These are phyloP conservation scores for Galerina marginata DNA, from an alignment of 768 basidiomycete species.

Conservation along the genomic window DNA sequence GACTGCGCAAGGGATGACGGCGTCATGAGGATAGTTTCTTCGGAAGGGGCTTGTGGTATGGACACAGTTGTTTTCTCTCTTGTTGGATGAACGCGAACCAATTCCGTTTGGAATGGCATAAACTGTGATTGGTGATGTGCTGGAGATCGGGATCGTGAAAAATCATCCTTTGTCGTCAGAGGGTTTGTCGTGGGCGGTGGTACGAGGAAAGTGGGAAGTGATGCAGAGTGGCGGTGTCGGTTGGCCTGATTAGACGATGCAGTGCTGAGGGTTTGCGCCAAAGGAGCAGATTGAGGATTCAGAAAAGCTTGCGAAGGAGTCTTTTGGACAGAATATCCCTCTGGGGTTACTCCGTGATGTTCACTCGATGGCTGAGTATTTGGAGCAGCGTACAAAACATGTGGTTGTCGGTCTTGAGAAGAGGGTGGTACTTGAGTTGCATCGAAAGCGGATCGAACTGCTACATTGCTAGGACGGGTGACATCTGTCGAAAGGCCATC, in stretches of 20 bases:
- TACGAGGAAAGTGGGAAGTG: constrained; percentile 34
- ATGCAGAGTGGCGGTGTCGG: constrained; percentile 42
- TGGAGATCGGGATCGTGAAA: constrained; percentile 16
- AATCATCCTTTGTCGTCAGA: constrained; percentile 1
- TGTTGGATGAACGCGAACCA: constrained; percentile 6
- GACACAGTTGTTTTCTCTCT: constrained; percentile 15
- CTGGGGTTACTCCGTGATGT: background rate
- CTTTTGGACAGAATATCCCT: background rate
- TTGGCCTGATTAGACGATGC: constrained; percentile 8
- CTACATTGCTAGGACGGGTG: background rate
- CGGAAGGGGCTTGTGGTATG: constrained; percentile 42
- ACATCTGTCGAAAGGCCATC: background rate
- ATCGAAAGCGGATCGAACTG: background rate
- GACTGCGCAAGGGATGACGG: constrained; percentile 68
- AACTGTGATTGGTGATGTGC: constrained; percentile 6
- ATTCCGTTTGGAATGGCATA: constrained; percentile 5
- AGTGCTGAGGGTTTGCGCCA: constrained; percentile 4
- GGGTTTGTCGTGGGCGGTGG: background rate
- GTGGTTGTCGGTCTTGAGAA: constrained; percentile 3
- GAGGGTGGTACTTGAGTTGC: background rate
- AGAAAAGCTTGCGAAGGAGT: background rate
- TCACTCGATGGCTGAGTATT: background rate
- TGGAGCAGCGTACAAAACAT: background rate
- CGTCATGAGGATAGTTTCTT: constrained; percentile 63
- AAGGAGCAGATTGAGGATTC: constrained; percentile 4